Base-by-base conservation (phyloP, 2,329 filamentous ascomycete species). In the Hymenoscyphus fructigenus region DNA sequence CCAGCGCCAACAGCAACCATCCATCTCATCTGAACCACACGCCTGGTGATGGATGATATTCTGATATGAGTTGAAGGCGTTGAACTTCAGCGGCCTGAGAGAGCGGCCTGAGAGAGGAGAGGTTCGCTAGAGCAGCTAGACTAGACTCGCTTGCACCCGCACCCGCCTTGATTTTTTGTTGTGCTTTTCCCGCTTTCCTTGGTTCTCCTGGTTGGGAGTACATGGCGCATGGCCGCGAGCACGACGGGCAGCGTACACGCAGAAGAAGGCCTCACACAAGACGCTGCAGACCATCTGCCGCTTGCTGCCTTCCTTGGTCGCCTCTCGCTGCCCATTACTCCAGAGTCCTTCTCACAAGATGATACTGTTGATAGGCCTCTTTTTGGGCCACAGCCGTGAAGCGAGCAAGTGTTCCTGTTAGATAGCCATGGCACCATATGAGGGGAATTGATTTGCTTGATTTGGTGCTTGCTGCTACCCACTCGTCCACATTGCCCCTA, bases 121-220 rank as follows among this genome's bases (percentile, higher is more conserved):
- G 20, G 36, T 47, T 32, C 55, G 56, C 34, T 38, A 53, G 53
- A 57, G 12, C 38, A 17, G 28, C 56, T 5, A 38, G 14, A 58
- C 26, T 29, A 50, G 28, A 10, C 32, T 71, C 69, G 67, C 70
- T 72, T 69, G 68, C 70, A 72, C 66, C 69, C 70, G 69, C 66
- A 68, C 68, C 67, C 68, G 71, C 44, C 60, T 61, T 61, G 60
- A 20, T 23, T 61, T 55, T 17, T 47, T 61, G 34, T 20, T 34
- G 26, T 59, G 17, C 69, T 70, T 70, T 71, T 72, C 66, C 67
- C 65, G 61, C 61, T 58, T 29, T 53, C 61, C 44, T 41, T 55
- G 50, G 29, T 29, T 57, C 36, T 56, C 34, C 55, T 55, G 50
- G 29, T 29, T 57, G 26, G 29, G 32, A 32, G 34, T 61, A 36